These are phyloP conservation scores for Puccinia hordei DNA, from an alignment of 1,284 basidiomycete genomes.

Conservation along the genomic window DNA sequence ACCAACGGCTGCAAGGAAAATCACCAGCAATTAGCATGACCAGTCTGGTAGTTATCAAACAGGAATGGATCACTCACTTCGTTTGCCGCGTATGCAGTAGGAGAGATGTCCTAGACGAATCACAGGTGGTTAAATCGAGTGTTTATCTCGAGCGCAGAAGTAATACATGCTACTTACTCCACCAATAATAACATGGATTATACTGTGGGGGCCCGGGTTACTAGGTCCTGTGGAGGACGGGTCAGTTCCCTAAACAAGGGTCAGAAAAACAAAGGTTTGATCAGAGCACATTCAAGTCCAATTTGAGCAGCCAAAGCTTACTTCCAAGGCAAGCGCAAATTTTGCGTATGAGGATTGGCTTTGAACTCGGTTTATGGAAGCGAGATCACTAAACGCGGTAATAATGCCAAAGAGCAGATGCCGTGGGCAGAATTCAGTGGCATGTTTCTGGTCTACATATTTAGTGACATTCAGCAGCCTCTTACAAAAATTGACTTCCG, in stretches of 20 bases:
- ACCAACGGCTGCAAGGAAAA: constrained; percentile 29
- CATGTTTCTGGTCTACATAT: too few species aligned
- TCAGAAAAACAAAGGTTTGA: background rate
- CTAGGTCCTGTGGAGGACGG: constrained; percentile 1
- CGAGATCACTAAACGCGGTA: constrained; percentile 22
- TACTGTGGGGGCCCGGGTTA: constrained; percentile 26
- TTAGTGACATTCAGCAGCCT: too few species aligned
- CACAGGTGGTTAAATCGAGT: background rate
- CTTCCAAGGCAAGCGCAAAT: constrained; percentile 42
- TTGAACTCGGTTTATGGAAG: constrained; percentile 3
- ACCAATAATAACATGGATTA: constrained; percentile 44
- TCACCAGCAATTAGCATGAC: background rate
- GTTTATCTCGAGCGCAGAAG: background rate
- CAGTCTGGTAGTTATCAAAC: background rate
- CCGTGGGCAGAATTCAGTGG: too few species aligned
- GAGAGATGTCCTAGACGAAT: constrained; percentile 30
- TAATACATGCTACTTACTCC: constrained; percentile 5
- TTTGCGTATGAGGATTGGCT: constrained; percentile 5
- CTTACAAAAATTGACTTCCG: constrained; percentile 50
- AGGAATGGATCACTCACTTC: background rate
- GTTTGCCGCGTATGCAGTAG: constrained; percentile 45
- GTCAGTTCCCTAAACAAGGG: constrained; percentile 25
- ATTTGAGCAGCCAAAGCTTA: background rate
- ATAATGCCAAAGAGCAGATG: background rate
- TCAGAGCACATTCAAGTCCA: background rate